Percentiles rank a stretch among this genome's conserved stretches.
Conservation (phyloP, 1,284 basidiomycete genomes). For the Trichosporon asahii region DNA sequence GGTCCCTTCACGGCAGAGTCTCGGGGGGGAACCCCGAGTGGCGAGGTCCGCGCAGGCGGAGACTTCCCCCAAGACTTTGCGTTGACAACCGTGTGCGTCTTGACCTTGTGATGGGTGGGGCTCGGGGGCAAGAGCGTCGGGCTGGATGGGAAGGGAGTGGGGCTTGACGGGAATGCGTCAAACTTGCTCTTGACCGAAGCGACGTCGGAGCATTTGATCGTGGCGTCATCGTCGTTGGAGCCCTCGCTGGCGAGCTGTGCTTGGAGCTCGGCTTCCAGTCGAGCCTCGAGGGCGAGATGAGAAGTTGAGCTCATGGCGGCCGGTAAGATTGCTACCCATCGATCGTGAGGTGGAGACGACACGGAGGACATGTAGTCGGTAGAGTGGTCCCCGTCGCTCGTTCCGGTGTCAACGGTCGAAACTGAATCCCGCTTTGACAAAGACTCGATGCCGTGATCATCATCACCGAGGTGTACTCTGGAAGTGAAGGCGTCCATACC, state of each 20-base stretch:
- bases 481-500: conserved; percentile 6
- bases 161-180: not conserved
- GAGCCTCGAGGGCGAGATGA: not conserved
- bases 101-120: not conserved
- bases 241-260: not conserved
- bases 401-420: not conserved
- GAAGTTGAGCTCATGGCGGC: not conserved
- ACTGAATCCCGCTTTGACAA: not conserved
- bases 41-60: not conserved
- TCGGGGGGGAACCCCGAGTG: not conserved
- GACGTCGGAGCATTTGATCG: not conserved
- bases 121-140: not conserved
- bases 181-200: not conserved
- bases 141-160: not conserved
- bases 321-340: not conserved
- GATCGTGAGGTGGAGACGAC: not conserved
- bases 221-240: conserved; percentile 1
- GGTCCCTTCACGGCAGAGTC: not conserved
- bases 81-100: not conserved
- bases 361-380: not conserved
- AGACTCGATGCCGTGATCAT: not conserved
- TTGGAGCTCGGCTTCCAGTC: not conserved
- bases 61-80: not conserved
- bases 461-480: not conserved
- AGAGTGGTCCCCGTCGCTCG: not conserved